phyloP scores from a whole-genome alignment of 2,329 filamentous ascomycete genomes.

The Phoma sp. region DNA sequence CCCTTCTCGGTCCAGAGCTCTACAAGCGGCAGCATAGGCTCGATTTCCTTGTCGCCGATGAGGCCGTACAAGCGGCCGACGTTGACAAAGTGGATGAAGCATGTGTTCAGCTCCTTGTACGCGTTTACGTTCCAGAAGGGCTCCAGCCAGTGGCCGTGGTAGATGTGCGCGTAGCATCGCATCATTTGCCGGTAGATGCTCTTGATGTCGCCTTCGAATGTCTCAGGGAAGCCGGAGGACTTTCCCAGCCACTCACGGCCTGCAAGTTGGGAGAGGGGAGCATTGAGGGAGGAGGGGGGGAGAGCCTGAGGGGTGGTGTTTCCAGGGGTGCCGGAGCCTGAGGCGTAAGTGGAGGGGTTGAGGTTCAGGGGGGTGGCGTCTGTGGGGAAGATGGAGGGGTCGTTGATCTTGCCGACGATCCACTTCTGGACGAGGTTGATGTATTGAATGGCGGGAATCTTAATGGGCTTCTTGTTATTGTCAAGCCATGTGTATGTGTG shows the following conservation, averaged over 20 bases:
- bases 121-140: constrained; percentile 57
- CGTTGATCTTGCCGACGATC: constrained; percentile 95
- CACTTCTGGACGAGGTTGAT: constrained; percentile 96
- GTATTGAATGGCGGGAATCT: constrained; percentile 91
- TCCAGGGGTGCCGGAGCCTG: constrained; percentile 57
- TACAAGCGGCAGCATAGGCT: constrained; percentile 94
- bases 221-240: constrained; percentile 71
- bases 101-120: constrained; percentile 60
- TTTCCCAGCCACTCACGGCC: constrained; percentile 86
- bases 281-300: constrained; percentile 54
- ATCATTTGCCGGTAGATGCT: constrained; percentile 63
- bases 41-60: constrained; percentile 85
- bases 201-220: constrained; percentile 76
- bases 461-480: constrained; percentile 82
- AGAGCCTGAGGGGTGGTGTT: constrained; percentile 52
- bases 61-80: constrained; percentile 77
- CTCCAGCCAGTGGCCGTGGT: constrained; percentile 59
- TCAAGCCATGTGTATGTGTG: constrained; percentile 98
- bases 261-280: constrained; percentile 66
- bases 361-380: constrained; percentile 75
- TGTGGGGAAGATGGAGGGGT: constrained; percentile 87
- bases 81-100: constrained; percentile 61
- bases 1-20: constrained; percentile 91
- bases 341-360: constrained; percentile 63
- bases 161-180: constrained; percentile 61